These are phyloP conservation scores for Neopestalotiopsis rosae DNA, from an alignment of 2,329 filamentous ascomycete genomes.

Conservation along the genomic window DNA sequence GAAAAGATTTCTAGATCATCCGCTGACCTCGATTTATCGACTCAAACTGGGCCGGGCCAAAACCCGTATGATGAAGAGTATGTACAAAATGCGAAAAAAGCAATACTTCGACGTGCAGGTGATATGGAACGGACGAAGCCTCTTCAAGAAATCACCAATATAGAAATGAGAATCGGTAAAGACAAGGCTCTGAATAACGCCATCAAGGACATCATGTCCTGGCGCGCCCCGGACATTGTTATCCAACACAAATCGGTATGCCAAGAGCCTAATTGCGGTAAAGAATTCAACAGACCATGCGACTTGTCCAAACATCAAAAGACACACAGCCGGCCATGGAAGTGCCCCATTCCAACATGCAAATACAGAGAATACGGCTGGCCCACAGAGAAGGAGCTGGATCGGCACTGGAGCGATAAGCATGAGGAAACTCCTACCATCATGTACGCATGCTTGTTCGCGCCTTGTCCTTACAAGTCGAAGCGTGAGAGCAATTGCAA, in stretches of 20 bases:
- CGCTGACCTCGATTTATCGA: not conserved
- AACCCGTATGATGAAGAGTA: not conserved
- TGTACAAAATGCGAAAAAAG: no score
- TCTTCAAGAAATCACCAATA: not conserved
- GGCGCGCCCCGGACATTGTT: not conserved
- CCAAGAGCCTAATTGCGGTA: constrained; percentile 76
- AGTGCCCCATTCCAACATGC: constrained; percentile 82
- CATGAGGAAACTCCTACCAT: constrained; percentile 80
- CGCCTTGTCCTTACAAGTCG: constrained; percentile 88
- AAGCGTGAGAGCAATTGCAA: constrained; percentile 98
- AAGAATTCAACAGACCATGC: constrained; percentile 95
- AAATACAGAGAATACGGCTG: constrained; percentile 90
- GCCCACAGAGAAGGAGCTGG: constrained; percentile 97
- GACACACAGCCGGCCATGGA: constrained; percentile 95
- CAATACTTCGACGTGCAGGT: not conserved
- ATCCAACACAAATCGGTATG: constrained; percentile 48
- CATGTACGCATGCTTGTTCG: constrained; percentile 83
- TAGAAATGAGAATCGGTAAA: not conserved
- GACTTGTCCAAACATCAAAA: constrained; percentile 98
- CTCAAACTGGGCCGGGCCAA: not conserved
- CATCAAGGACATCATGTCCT: not conserved
- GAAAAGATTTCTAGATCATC: not conserved
- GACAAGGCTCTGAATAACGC: not conserved
- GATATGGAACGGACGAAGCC: not conserved
- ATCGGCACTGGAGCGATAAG: constrained; percentile 95